Percentiles rank a stretch among this genome's conserved stretches.
phyloP scores from a whole-genome alignment of 1,284 basidiomycete species.

The Sporisorium iseilematis-ciliati region DNA sequence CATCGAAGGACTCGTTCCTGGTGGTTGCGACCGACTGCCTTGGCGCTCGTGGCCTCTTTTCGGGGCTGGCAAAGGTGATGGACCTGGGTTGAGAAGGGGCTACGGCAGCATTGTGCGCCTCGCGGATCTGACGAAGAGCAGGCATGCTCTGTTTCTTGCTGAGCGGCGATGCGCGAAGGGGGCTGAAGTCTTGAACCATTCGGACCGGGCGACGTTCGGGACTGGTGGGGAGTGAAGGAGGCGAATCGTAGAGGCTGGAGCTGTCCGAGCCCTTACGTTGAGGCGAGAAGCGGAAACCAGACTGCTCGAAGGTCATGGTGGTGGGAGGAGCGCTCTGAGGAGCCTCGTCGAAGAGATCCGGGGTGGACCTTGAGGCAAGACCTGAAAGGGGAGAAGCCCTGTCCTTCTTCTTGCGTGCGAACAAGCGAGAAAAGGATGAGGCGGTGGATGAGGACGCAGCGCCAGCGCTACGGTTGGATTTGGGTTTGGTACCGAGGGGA shows the following conservation, averaged over 20 bases:
- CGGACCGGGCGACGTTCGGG: slow-evolving; percentile 27
- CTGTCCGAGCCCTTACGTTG: slow-evolving; percentile 27
- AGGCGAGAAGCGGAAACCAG: slow-evolving; percentile 36
- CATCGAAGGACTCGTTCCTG: slow-evolving; percentile 15
- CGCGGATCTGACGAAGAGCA: slow-evolving; percentile 45
- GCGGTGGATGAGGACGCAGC: slow-evolving; percentile 15
- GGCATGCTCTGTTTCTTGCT: slow-evolving; percentile 49
- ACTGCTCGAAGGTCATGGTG: slow-evolving; percentile 52
- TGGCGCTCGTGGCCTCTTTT: slow-evolving; percentile 15
- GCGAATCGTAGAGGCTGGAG: slow-evolving; percentile 22
- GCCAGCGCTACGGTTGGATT: slow-evolving; percentile 19
- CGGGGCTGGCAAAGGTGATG: slow-evolving; percentile 27
- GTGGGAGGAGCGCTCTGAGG: slow-evolving; percentile 58
- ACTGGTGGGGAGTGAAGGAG: slow-evolving; percentile 40
- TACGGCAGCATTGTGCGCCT: slow-evolving; percentile 19
- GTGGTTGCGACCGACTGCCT: slow-evolving; percentile 11
- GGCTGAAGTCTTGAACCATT: slow-evolving; percentile 17
- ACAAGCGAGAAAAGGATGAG: slow-evolving; percentile 51
- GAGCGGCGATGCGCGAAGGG: slow-evolving; percentile 20
- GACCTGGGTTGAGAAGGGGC: slow-evolving; percentile 13
- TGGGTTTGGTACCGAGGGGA: slow-evolving; percentile 23
- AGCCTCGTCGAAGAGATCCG: slow-evolving; percentile 39
- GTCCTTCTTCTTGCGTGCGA: slow-evolving; percentile 59
- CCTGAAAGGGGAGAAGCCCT: slow-evolving; percentile 29
- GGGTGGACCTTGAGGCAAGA: slow-evolving; percentile 35